These are phyloP conservation scores for Aspergillus proliferans DNA, from an alignment of 2,329 filamentous ascomycete genomes.

Conservation along the genomic window DNA sequence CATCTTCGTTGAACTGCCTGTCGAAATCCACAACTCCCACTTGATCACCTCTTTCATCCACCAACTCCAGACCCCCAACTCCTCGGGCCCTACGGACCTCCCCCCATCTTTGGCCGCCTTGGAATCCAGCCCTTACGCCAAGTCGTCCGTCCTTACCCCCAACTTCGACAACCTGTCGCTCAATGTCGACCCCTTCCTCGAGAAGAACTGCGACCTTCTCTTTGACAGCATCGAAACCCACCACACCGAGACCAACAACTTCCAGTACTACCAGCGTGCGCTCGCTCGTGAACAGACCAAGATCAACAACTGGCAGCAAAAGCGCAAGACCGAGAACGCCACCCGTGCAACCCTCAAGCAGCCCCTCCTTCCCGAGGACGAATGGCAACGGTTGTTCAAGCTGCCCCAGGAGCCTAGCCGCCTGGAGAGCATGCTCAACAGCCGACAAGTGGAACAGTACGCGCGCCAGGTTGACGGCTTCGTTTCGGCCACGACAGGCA, in stretches of 20 bases:
- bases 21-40: slow-evolving; percentile 93
- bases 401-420: slow-evolving; percentile 89
- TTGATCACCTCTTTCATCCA: slow-evolving; percentile 92
- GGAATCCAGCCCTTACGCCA: slow-evolving; percentile 55
- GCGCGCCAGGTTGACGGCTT: slow-evolving; percentile 95
- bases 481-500: slow-evolving; percentile 80
- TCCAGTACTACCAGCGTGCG: slow-evolving; percentile 93
- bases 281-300: slow-evolving; percentile 91
- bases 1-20: slow-evolving; percentile 82
- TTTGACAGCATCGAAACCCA: slow-evolving; percentile 96
- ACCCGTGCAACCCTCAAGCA: slow-evolving; percentile 82
- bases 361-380: slow-evolving; percentile 81
- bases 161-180: slow-evolving; percentile 88
- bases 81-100: slow-evolving; percentile 63
- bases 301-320: slow-evolving; percentile 92
- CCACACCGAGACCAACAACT: slow-evolving; percentile 98
- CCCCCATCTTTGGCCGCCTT: slow-evolving; percentile 75
- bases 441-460: slow-evolving; percentile 95
- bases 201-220: slow-evolving; percentile 95
- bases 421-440: slow-evolving; percentile 89
- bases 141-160: slow-evolving; percentile 64
- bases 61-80: slow-evolving; percentile 68
- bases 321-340: slow-evolving; percentile 94
- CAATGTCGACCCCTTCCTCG: slow-evolving; percentile 92
- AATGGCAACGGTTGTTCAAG: slow-evolving; percentile 98